phyloP scores from a whole-genome alignment of 2,329 filamentous ascomycete species.

The Dactylellina sp. region DNA sequence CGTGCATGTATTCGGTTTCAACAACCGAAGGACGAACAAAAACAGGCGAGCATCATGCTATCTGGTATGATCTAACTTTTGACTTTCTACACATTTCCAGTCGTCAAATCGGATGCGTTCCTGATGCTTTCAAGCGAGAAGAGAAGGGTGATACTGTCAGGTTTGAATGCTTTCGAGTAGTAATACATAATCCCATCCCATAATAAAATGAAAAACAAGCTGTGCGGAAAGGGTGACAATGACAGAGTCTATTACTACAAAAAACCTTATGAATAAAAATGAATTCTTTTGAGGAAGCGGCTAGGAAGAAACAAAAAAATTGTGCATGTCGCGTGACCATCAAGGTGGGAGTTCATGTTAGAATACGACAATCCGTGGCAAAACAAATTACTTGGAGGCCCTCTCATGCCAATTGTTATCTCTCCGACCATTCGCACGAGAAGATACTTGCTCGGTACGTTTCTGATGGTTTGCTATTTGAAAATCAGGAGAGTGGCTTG shows the following conservation, averaged over 20 bases:
- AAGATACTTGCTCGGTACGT: background rate
- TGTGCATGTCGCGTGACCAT: slow-evolving; percentile 1
- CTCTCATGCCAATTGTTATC: background rate
- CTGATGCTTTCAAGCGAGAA: background rate
- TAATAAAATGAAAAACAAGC: slow-evolving; percentile 3
- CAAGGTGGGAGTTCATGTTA: too few species aligned
- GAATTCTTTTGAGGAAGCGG: background rate
- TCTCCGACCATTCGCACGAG: background rate
- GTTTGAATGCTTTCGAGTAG: slow-evolving; percentile 20
- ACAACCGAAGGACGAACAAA: slow-evolving; percentile 30
- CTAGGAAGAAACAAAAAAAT: background rate
- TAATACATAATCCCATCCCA: slow-evolving; percentile 41
- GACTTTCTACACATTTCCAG: background rate
- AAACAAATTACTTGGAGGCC: too few species aligned
- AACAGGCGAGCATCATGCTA: background rate
- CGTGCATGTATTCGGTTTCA: slow-evolving; percentile 31
- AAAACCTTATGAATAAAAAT: slow-evolving; percentile 11
- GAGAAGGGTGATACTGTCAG: slow-evolving; percentile 9
- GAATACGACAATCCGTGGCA: too few species aligned
- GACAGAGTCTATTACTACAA: slow-evolving; percentile 9
- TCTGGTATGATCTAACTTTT: too few species aligned
- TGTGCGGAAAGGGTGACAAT: background rate
- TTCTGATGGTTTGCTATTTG: background rate
- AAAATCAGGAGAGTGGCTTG: background rate
- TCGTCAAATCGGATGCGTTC: background rate